Evolutionary conservation across 306 rosid species (phyloP).

Genomic region (Acacia melanoxylon): DNA sequence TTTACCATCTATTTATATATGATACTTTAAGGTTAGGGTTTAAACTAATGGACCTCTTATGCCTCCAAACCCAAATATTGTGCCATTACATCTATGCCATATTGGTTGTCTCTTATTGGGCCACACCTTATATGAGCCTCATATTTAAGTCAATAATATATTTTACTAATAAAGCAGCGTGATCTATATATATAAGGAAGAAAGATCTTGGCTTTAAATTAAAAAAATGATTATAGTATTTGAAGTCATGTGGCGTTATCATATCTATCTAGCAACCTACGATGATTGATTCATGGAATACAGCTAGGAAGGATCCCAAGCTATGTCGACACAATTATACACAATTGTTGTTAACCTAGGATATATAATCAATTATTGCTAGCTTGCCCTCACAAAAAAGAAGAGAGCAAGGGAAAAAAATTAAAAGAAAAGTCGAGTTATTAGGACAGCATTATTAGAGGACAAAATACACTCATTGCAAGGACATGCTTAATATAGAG

Average conservation of each 20-base stretch:
- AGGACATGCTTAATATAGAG: not conserved
- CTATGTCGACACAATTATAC: constrained; percentile 34
- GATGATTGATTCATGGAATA: constrained; percentile 40
- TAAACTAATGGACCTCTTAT: too few species aligned
- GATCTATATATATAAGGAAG: constrained; percentile 19
- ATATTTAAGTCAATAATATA: too few species aligned
- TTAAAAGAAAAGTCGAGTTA: not conserved
- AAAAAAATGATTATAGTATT: constrained; percentile 33
- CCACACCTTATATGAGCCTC: too few species aligned
- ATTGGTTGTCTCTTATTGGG: too few species aligned
- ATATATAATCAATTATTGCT: constrained; percentile 52
- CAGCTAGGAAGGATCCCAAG: constrained; percentile 41
- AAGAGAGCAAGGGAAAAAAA: not conserved
- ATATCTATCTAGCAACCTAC: constrained; percentile 42
- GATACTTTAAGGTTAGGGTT: too few species aligned
- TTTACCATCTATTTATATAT: too few species aligned
- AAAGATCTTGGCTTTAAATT: constrained; percentile 28
- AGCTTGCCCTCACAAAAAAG: constrained; percentile 20
- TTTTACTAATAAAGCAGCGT: constrained; percentile 29
- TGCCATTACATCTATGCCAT: too few species aligned
- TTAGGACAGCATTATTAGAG: constrained; percentile 22
- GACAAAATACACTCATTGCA: constrained; percentile 39
- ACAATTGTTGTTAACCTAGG: constrained; percentile 37
- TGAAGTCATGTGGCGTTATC: constrained; percentile 42
- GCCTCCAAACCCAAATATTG: too few species aligned